A percentile compares a stretch with the other conserved stretches of the same genome.
Conservation (phyloP, 768 basidiomycete genomes). For the Mycena sanguinolenta region DNA sequence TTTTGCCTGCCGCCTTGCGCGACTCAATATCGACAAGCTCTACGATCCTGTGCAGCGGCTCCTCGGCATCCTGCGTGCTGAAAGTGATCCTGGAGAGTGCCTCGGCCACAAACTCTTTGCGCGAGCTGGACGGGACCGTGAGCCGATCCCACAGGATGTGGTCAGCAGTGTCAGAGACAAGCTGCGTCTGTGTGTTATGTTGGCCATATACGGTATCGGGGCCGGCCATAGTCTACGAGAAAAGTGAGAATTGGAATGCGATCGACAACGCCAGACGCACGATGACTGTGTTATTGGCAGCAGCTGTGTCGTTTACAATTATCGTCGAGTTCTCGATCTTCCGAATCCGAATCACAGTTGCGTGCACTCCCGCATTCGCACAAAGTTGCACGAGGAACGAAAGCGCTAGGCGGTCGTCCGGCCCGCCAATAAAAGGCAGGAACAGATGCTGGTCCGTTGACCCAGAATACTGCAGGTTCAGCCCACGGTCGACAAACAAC, state of each 20-base stretch:
- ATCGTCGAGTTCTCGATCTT: too few relatives aligned
- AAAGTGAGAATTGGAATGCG: conserved; percentile 1
- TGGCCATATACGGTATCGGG: conserved; percentile 83
- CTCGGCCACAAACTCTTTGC: conserved; percentile 43
- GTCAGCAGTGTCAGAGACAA: conserved; percentile 89
- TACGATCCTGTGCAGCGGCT: conserved; percentile 70
- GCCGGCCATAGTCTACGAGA: conserved; percentile 59
- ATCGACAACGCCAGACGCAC: conserved; percentile 43
- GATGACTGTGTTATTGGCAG: conserved; percentile 43
- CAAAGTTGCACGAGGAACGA: conserved; percentile 86
- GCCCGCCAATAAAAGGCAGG: conserved; percentile 93
- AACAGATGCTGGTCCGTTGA: conserved; percentile 67
- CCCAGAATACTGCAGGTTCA: conserved; percentile 44
- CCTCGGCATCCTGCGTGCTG: conserved; percentile 58
- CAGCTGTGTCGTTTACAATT: conserved; percentile 45
- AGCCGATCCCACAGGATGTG: conserved; percentile 81
- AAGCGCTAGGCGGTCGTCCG: conserved; percentile 91
- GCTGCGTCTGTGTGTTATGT: conserved; percentile 70
- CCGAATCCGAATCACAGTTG: conserved; percentile 78
- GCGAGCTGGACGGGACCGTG: conserved; percentile 49
- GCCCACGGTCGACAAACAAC: conserved; percentile 85
- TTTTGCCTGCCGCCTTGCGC: conserved; percentile 49
- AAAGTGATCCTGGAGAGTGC: conserved; percentile 80
- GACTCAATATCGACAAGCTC: conserved; percentile 55
- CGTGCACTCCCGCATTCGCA: conserved; percentile 69